phyloP scores from a whole-genome alignment of 2,329 filamentous ascomycete species.

The Orbilia brochopaga region DNA sequence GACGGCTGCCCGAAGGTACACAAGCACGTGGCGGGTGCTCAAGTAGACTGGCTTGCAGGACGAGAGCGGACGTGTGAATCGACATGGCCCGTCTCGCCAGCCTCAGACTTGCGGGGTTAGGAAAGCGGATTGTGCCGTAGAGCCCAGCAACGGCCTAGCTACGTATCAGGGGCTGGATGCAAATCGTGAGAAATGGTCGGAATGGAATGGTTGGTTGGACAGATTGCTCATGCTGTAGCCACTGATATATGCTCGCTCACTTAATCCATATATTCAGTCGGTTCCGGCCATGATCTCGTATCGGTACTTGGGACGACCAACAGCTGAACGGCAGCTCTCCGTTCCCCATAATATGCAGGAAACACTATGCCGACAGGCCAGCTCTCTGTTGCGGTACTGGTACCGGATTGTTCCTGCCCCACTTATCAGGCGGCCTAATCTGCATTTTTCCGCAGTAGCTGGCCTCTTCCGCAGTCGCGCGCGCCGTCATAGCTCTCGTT shows the following conservation, averaged over 20 bases:
- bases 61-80: neutral
- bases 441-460: neutral
- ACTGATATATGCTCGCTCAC: neutral
- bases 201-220: neutral
- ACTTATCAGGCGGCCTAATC: neutral
- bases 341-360: too few relatives aligned
- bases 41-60: neutral
- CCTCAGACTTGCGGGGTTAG: neutral
- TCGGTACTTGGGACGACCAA: neutral
- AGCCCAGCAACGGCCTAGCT: neutral
- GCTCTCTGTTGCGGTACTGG: neutral
- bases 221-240: neutral
- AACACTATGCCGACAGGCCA: neutral
- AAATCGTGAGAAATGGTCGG: neutral
- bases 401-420: neutral
- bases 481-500: neutral
- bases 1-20: constrained; percentile 22
- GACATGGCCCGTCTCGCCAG: neutral
- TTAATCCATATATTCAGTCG: neutral
- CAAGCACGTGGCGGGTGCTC: constrained; percentile 20
- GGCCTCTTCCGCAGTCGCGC: neutral
- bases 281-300: neutral
- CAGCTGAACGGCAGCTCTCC: neutral
- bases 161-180: neutral
- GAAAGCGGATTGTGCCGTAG: constrained; percentile 1